Evolutionary conservation across 306 rosid species (phyloP), one percentile per base, ranked within the genome.

Genomic region (Begonia loranthoides): DNA sequence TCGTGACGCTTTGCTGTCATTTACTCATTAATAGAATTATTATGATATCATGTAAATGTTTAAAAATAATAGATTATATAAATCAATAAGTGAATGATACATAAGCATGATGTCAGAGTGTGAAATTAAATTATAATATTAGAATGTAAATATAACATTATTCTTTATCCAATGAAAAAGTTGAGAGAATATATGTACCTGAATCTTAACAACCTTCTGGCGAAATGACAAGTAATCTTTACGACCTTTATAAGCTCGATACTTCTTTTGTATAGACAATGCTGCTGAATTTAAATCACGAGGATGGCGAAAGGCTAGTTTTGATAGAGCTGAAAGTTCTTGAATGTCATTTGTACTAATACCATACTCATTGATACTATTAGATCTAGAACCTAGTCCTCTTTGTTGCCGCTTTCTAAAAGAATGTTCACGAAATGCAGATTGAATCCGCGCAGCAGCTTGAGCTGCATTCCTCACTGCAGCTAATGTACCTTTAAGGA

Each of bases 381-480:
- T 43, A 41, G 69, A 50, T 1, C 56, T 59, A 38, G 56, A 34
- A 48, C n/a, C 57, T 52, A 66, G 62, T 61, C 76, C 92, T 59
- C 53, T 78, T 13, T 65, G 76, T 47, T 12, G 70, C 50, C 69
- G 76, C 59, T 51, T 82, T 57, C 80, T 72, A 58, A 92, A 90
- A 52, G 96, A 92, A 75, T 59, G 88, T 1, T 77, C 96, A 54
- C 94, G 90, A 68, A 92, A 92, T 66, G 96, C 96, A 60, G 87
- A 70, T 58, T 86, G 99, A 68, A 92, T 86, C 49, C 80, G 84
- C 12, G 94, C 93, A 41, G 96, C 99, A 62, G 99, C 99, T 69
- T 62, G 88, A 58, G 94, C 68, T 41, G 94, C 78, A 74, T 92
- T 86, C 65, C 93, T 76, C 47, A 83, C 93, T 51, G 99, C 99